Percentiles rank a stretch among this genome's conserved stretches.
phyloP scores from a whole-genome alignment of 1,284 basidiomycete genomes.

The Ganoderma boninense region DNA sequence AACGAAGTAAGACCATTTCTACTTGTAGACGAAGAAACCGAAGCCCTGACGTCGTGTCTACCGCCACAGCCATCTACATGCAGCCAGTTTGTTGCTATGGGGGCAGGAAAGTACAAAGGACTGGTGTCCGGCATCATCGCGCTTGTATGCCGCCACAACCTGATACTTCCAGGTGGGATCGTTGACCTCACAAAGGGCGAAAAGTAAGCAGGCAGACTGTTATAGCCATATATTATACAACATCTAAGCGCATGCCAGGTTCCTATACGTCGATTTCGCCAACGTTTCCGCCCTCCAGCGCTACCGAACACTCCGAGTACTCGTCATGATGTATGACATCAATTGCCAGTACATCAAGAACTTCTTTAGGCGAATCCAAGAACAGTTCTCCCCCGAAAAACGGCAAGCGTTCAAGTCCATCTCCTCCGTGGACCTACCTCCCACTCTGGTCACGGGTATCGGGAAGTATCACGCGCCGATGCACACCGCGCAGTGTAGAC shows the following conservation, averaged over 20 bases:
- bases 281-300: too few species aligned
- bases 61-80: slow-evolving; percentile 12
- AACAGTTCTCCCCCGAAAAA: background rate
- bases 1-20: slow-evolving; percentile 5
- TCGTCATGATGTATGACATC: slow-evolving; percentile 20
- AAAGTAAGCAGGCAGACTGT: slow-evolving; percentile 9
- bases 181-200: slow-evolving; percentile 11
- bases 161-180: slow-evolving; percentile 11
- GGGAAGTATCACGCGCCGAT: slow-evolving; percentile 36
- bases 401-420: slow-evolving; percentile 2
- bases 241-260: background rate
- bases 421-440: slow-evolving; percentile 3
- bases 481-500: slow-evolving; percentile 30
- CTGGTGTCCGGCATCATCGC: slow-evolving; percentile 10
- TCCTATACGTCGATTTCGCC: slow-evolving; percentile 19
- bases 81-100: slow-evolving; percentile 19
- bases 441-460: slow-evolving; percentile 7
- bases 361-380: background rate
- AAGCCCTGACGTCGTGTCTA: background rate
- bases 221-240: too few species aligned
- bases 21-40: too few species aligned
- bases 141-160: slow-evolving; percentile 8
- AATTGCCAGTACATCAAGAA: slow-evolving; percentile 24
- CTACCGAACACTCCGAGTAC: slow-evolving; percentile 5
- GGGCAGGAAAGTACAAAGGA: slow-evolving; percentile 17